Conservation (phyloP, 768 basidiomycete species). For the Sporobolomyces roseus region DNA sequence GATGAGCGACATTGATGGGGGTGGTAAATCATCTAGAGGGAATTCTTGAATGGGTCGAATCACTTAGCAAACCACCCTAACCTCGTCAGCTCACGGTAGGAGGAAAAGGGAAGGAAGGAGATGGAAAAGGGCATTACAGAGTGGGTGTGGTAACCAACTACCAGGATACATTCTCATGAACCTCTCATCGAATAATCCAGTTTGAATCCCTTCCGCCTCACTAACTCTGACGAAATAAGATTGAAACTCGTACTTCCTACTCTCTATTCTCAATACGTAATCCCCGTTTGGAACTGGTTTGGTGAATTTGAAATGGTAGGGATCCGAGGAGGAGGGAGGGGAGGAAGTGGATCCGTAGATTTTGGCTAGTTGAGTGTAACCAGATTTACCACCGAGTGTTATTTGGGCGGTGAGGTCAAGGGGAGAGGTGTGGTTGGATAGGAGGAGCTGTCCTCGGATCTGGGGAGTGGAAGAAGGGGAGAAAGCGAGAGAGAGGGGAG, state of each 20-base stretch:
- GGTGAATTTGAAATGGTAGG: slow-evolving; percentile 6
- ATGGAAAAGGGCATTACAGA: not conserved
- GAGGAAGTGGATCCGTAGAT: slow-evolving; percentile 2
- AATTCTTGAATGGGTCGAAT: not conserved
- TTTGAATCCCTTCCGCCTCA: not conserved
- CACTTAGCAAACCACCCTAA: not conserved
- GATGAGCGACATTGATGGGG: slow-evolving; percentile 14
- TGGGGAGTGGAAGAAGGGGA: not conserved
- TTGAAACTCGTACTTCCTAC: not conserved
- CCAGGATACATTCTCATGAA: not conserved
- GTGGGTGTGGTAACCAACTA: slow-evolving; percentile 6
- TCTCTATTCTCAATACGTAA: slow-evolving; percentile 9
- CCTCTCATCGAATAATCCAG: slow-evolving; percentile 5
- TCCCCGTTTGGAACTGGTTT: not conserved
- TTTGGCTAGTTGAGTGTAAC: not conserved
- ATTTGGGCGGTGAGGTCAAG: not conserved
- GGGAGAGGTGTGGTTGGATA: slow-evolving; percentile 1
- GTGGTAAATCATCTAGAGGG: not conserved
- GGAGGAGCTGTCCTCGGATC: not conserved
- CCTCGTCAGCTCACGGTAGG: not conserved
- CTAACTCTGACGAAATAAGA: not conserved
- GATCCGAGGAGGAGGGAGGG: too few relatives aligned
- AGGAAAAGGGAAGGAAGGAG: not conserved
- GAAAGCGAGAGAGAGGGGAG: not conserved
- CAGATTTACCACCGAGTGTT: not conserved